Evolutionary conservation across 2,329 filamentous ascomycete species (phyloP).

Genomic region (Emydomyces testavorans): DNA sequence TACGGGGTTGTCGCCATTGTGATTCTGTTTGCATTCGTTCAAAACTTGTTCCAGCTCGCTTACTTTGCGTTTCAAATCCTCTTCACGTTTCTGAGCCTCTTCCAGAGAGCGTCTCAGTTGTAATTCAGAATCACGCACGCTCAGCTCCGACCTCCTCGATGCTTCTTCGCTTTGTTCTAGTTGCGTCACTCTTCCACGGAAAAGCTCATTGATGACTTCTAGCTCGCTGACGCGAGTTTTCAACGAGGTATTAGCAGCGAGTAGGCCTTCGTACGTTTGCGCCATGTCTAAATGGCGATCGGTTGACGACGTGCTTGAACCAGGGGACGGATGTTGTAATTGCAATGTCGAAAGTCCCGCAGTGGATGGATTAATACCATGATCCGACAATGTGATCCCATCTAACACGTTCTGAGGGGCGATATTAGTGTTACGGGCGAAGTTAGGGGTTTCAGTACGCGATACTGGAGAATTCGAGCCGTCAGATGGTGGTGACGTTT

Average conservation of each 20-base stretch:
- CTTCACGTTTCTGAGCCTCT: constrained; percentile 65
- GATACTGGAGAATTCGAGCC: constrained; percentile 68
- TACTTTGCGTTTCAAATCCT: constrained; percentile 69
- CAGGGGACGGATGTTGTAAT: constrained; percentile 48
- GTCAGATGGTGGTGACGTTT: constrained; percentile 59
- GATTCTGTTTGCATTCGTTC: constrained; percentile 20
- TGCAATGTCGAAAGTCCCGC: constrained; percentile 42
- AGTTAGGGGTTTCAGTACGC: constrained; percentile 63
- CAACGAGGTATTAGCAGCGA: constrained; percentile 71
- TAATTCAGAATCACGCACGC: constrained; percentile 43
- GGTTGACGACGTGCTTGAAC: constrained; percentile 46
- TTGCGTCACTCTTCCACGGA: constrained; percentile 60
- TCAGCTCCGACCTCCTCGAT: constrained; percentile 49
- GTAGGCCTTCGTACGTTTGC: constrained; percentile 67
- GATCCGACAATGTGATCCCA: constrained; percentile 54
- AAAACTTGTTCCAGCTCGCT: constrained; percentile 58
- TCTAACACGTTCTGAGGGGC: constrained; percentile 71
- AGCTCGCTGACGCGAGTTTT: constrained; percentile 92
- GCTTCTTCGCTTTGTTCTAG: constrained; percentile 65
- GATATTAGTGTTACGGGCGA: constrained; percentile 56
- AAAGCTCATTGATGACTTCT: constrained; percentile 83
- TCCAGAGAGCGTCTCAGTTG: constrained; percentile 55
- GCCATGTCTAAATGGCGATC: constrained; percentile 56
- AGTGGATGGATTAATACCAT: constrained; percentile 51
- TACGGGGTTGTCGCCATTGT: constrained; percentile 23